phyloP scores from a whole-genome alignment of 2,329 filamentous ascomycete species.

The Dryadomyces quercus-mongolicae region DNA sequence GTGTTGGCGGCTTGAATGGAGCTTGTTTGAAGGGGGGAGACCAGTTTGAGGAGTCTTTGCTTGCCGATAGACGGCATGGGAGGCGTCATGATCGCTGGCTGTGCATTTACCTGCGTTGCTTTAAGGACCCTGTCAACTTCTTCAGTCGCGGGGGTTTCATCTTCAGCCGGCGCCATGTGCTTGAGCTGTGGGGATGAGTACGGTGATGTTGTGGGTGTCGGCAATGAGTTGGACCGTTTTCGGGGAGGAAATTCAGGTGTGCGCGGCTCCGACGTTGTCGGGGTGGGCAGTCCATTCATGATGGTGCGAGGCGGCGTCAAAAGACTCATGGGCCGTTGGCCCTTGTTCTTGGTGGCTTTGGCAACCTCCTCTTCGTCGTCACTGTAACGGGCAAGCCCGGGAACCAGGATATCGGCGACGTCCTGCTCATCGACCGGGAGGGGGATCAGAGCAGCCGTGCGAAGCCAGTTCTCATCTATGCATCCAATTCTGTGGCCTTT shows the following conservation, averaged over 20 bases:
- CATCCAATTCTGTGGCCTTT: neutral
- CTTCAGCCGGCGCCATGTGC: constrained; percentile 6
- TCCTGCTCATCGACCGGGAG: constrained; percentile 57
- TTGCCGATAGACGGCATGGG: neutral
- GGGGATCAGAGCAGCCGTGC: constrained; percentile 46
- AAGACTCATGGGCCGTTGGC: constrained; percentile 35
- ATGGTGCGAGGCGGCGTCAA: constrained; percentile 20
- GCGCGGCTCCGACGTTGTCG: constrained; percentile 21
- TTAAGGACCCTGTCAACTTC: neutral
- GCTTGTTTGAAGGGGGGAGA: neutral
- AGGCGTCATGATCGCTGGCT: neutral
- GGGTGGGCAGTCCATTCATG: constrained; percentile 19
- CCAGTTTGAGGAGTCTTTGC: neutral
- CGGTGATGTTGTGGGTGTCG: constrained; percentile 22
- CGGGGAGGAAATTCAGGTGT: constrained; percentile 18
- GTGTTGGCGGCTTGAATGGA: constrained; percentile 9
- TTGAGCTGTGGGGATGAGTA: constrained; percentile 12
- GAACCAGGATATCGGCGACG: constrained; percentile 69
- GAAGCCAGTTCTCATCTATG: constrained; percentile 27
- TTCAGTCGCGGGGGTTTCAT: neutral
- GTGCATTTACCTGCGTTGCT: neutral
- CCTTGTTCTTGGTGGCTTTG: constrained; percentile 29
- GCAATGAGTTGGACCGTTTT: constrained; percentile 38
- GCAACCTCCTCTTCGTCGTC: constrained; percentile 57
- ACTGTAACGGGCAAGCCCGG: constrained; percentile 49